Base-by-base conservation (phyloP, 2,329 filamentous ascomycete genomes). In the Ascochyta clinopodiicola region DNA sequence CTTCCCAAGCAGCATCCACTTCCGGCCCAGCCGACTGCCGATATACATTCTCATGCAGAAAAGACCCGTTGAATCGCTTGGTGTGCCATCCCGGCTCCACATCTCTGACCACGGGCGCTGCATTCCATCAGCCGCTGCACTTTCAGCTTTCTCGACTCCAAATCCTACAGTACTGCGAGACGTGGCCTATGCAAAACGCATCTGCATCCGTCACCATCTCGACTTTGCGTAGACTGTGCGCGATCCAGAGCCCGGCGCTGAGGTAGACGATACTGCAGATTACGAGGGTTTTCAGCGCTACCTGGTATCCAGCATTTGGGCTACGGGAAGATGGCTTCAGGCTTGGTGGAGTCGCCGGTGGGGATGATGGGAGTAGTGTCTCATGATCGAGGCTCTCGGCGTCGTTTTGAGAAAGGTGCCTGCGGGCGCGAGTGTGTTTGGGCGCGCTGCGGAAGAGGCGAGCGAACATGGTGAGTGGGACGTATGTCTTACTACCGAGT, bases 1-100 rank as follows among this genome's bases (percentile, higher is more conserved):
- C 75, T 21, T 75, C 77, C 85, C 85, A 88, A 0, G 84, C 85
- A 3, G 77, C 78, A 56, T 88, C 85, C 0, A 86, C 83, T 45
- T 84, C 81, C 0, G 81, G 79, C 0, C 80, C 62, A 1, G 78
- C 81, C 12, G 76, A 67, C 53, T 79, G 75, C 1, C 84, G 80
- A 63, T 82, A 88, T 15, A 82, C 70, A 24, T 81, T 82, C 60
- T 85, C 80, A 0, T 83, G 73, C 50, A 86, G 62, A 19, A 88
- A 83, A 0, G 81, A 81, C 0, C 84, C 85, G 57, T 88, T 85
- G 69, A 86, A 88, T 2, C 60, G 60, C 45, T 78, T 67, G 0
- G 66, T 64, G 10, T 74, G 68, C 66, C 80, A 82, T 10, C 68
- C 64, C 4, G 81, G 72, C 22, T 74, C 64, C 6, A 82, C 68